phyloP scores from a whole-genome alignment of 768 basidiomycete genomes.

The Guyanaporus albipodus region DNA sequence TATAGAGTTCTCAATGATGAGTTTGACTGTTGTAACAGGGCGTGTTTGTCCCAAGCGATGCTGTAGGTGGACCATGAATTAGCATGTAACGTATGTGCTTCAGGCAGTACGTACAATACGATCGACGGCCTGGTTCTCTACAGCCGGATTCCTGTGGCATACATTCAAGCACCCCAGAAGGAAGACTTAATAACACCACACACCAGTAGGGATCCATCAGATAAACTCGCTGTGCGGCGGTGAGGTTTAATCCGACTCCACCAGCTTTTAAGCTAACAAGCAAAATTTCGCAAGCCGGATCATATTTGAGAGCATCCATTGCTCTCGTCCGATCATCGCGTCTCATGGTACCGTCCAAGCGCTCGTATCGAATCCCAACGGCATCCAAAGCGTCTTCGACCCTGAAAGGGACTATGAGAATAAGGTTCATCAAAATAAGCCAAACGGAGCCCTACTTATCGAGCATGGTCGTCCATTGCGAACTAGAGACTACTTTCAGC shows the following conservation, averaged over 20 bases:
- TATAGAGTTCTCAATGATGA: constrained; percentile 93
- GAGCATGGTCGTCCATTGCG: constrained; percentile 93
- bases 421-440: neutral
- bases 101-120: constrained; percentile 66
- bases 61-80: constrained; percentile 36
- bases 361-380: constrained; percentile 81
- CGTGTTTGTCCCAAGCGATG: constrained; percentile 94
- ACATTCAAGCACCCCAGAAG: neutral
- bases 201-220: constrained; percentile 97
- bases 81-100: neutral
- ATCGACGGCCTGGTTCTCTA: constrained; percentile 97
- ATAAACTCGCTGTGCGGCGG: constrained; percentile 90
- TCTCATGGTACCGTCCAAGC: constrained; percentile 97
- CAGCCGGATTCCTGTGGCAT: constrained; percentile 80
- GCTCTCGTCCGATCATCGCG: constrained; percentile 88
- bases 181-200: constrained; percentile 7
- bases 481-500: constrained; percentile 44
- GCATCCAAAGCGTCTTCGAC: constrained; percentile 86
- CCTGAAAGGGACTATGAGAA: constrained; percentile 35
- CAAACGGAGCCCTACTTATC: constrained; percentile 57
- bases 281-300: constrained; percentile 88
- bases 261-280: constrained; percentile 96
- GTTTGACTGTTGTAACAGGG: constrained; percentile 87
- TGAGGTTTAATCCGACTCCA: constrained; percentile 94
- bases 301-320: constrained; percentile 88